A percentile compares a stretch with the other conserved stretches of the same genome.
These are phyloP conservation scores for Gnaphalium uliginosum DNA, from an alignment of 129 eudicot species.

Conservation along the genomic window DNA sequence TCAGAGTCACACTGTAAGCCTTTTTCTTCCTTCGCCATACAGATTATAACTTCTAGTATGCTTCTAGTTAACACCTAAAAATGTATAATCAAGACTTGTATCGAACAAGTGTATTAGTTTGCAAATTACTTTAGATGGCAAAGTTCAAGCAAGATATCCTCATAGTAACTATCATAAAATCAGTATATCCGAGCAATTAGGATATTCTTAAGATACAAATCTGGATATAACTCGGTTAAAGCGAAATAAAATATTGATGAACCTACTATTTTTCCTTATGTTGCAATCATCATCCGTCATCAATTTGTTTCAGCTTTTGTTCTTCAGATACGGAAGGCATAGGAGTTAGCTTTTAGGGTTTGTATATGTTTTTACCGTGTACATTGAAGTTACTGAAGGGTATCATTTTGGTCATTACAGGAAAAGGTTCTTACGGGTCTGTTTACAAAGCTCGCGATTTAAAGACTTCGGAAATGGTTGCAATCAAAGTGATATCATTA, in stretches of 20 bases:
- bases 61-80: slow-evolving; percentile 8
- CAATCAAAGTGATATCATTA: slow-evolving; percentile 93
- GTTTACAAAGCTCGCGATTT: slow-evolving; percentile 96
- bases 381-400: slow-evolving; percentile 26
- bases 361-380: slow-evolving; percentile 3
- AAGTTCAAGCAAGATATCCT: slow-evolving; percentile 10
- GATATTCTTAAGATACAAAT: not conserved
- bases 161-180: not conserved
- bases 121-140: slow-evolving; percentile 4
- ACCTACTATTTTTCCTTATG: not conserved
- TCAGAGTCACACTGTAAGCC: not conserved
- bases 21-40: slow-evolving; percentile 6
- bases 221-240: slow-evolving; percentile 4
- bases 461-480: slow-evolving; percentile 93
- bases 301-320: not conserved
- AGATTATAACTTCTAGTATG: slow-evolving; percentile 7
- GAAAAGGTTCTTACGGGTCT: slow-evolving; percentile 96
- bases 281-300: not conserved
- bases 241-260: not conserved
- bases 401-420: slow-evolving; percentile 44
- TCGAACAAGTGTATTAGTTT: slow-evolving; percentile 1
- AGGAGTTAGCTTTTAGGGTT: not conserved
- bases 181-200: slow-evolving; percentile 1
- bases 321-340: not conserved
- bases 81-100: slow-evolving; percentile 18